phyloP scores from a whole-genome alignment of 768 basidiomycete species.

The Leucosporidium creatinivorum region DNA sequence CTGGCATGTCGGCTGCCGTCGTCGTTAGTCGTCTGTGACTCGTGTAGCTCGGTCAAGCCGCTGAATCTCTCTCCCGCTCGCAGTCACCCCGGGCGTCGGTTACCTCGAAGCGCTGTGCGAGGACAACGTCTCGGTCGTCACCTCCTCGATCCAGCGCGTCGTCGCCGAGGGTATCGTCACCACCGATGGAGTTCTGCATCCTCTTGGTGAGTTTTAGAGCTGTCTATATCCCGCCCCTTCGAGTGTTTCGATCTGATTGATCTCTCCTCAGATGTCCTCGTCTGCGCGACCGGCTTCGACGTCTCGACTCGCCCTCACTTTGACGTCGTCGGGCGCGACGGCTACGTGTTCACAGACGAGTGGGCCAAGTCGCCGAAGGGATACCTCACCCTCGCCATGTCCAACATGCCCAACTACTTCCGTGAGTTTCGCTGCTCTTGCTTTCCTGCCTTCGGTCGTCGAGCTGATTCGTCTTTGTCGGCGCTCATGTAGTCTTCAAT shows the following conservation, averaged over 20 bases:
- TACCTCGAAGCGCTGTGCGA: conserved; percentile 58
- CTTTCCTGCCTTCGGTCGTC: not conserved
- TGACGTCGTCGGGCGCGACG: conserved; percentile 8
- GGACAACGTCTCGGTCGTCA: conserved; percentile 47
- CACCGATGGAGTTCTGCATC: conserved; percentile 45
- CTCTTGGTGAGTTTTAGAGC: too few species aligned
- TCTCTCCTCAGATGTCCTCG: not conserved
- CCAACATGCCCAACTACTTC: conserved; percentile 20
- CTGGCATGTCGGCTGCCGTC: conserved; percentile 2
- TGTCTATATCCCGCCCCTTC: too few species aligned
- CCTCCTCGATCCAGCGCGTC: conserved; percentile 47
- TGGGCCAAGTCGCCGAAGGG: conserved; percentile 18
- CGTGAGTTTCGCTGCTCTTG: not conserved
- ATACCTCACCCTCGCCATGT: conserved; percentile 21
- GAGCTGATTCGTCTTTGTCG: not conserved
- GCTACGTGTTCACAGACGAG: conserved; percentile 12
- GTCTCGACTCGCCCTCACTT: conserved; percentile 16
- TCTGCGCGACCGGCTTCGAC: conserved; percentile 13
- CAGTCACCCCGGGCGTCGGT: conserved; percentile 54
- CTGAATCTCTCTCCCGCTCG: not conserved
- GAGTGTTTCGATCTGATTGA: too few species aligned
- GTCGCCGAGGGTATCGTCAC: conserved; percentile 54
- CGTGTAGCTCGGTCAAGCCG: not conserved
- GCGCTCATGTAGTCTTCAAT: conserved; percentile 6
- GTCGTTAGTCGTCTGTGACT: not conserved